Evolutionary conservation across 305 asterid species (phyloP), one percentile per base, ranked within the genome.

Genomic region (Euphrasia arctica): DNA sequence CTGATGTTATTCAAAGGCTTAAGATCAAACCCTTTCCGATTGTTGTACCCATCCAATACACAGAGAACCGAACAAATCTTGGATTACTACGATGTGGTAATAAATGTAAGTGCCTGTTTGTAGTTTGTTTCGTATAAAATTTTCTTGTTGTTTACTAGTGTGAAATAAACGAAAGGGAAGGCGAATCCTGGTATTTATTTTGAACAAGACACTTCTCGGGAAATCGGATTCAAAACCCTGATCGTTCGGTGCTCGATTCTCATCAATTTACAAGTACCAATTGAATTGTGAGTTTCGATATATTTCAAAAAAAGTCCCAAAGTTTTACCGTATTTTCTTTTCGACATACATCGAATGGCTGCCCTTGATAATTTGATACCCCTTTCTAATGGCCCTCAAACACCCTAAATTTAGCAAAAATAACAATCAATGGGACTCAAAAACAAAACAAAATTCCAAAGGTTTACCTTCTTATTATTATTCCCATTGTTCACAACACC

Each of bases 141-240:
- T 18, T 18, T 18, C 22, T 18, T 18, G 0, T 18, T 18, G 22
- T 18, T 18, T 18, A 18, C 22, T 18, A 18, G 22, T 18, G 90
- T 94, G 99, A 90, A 88, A 76, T 96, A 86, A 82, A 83, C 96
- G 0, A 90, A 88, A 78, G 96, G 97, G 77, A 18, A 86, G 76
- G 97, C 97, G 57, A 94, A 88, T 72, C 99, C 99, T 2, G 90
- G 76, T 54, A 82, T 94, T 71, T 63, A n/a, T n/a, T n/a, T n/a
- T 94, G 86, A 90, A 94, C 83, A 80, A 85, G 86, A 85, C 88
- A 54, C 97, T 94, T 27, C 73, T 82, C 29, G 90, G 86, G 31
- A 90, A 88, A 66, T 55, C 90, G 77, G 87, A 85, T 62, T 66
- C 81, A 36, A 75, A 81, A 69, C 73, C 78, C 63, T 87, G 89